phyloP scores from a whole-genome alignment of 2,329 filamentous ascomycete species.

The Apiospora malaysiana region DNA sequence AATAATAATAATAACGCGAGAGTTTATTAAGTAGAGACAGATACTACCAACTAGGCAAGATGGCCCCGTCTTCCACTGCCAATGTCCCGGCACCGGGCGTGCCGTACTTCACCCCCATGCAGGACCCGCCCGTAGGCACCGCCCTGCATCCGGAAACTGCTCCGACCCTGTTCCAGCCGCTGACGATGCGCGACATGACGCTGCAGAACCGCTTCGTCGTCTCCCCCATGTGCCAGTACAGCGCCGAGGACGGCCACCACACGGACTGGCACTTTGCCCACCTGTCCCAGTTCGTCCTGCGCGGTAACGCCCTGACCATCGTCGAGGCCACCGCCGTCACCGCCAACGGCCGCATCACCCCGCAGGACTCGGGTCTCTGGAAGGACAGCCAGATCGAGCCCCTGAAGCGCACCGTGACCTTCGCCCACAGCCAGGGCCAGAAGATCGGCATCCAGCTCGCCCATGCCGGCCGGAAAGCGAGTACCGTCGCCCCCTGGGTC shows the following conservation, averaged over 20 bases:
- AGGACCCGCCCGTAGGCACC: constrained; percentile 57
- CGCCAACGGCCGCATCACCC: constrained; percentile 81
- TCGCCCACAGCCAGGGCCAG: constrained; percentile 59
- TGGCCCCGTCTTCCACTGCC: constrained; percentile 1
- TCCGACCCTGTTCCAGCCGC: constrained; percentile 62
- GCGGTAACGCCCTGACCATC: constrained; percentile 75
- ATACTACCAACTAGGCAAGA: not conserved
- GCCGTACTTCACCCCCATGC: constrained; percentile 61
- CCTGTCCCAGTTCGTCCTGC: constrained; percentile 76
- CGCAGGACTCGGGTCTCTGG: constrained; percentile 82
- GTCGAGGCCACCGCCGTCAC: constrained; percentile 81
- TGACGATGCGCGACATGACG: constrained; percentile 54
- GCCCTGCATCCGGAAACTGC: constrained; percentile 47
- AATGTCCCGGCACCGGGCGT: constrained; percentile 48
- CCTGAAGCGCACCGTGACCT: constrained; percentile 68
- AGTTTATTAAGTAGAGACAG: not conserved
- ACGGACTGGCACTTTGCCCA: constrained; percentile 88
- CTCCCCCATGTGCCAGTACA: constrained; percentile 71
- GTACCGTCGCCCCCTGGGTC: constrained; percentile 43
- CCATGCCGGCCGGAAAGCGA: constrained; percentile 62
- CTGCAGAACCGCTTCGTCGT: constrained; percentile 64
- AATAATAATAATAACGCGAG: not conserved
- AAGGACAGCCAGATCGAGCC: constrained; percentile 80
- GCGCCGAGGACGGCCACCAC: constrained; percentile 66
- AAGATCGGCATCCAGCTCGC: constrained; percentile 73